A percentile compares a stretch with the other conserved stretches of the same genome.
Conservation (phyloP, 306 rosid species). For the Oemleria cerasiformis region DNA sequence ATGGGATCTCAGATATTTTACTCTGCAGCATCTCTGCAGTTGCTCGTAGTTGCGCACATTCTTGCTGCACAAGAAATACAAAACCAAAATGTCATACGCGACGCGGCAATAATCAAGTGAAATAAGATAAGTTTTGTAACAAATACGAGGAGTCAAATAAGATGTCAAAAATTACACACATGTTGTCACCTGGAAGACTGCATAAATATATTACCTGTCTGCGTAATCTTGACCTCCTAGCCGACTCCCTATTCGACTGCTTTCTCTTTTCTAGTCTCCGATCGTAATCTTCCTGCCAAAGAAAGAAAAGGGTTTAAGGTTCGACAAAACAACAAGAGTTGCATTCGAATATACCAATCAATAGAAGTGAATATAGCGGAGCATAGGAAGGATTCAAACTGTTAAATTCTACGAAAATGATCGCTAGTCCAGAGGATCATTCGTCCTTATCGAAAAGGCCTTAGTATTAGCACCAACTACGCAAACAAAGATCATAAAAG, state of each 20-base stretch:
- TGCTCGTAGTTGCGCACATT: conserved; percentile 25
- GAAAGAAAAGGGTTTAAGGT: neutral
- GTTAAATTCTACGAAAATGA: neutral
- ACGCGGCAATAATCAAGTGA: conserved; percentile 6
- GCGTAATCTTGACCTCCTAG: conserved; percentile 54
- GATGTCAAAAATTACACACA: neutral
- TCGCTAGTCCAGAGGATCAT: neutral
- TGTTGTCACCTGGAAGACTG: neutral
- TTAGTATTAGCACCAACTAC: neutral
- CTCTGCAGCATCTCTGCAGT: conserved; percentile 1
- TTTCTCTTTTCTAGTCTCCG: conserved; percentile 51
- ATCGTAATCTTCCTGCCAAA: conserved; percentile 47
- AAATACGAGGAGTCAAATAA: neutral
- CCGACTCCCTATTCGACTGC: conserved; percentile 58
- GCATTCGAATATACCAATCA: neutral
- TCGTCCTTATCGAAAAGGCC: neutral
- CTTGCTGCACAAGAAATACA: conserved; percentile 29
- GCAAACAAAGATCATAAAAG: neutral
- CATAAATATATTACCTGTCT: conserved; percentile 35
- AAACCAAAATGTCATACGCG: neutral
- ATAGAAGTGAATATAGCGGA: neutral
- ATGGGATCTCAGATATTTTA: conserved; percentile 15
- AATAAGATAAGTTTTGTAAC: neutral
- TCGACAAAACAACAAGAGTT: neutral
- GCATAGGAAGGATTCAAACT: neutral